These are phyloP conservation scores for Sedum album DNA, from an alignment of 164 flowering plant genomes.

Conservation along the genomic window DNA sequence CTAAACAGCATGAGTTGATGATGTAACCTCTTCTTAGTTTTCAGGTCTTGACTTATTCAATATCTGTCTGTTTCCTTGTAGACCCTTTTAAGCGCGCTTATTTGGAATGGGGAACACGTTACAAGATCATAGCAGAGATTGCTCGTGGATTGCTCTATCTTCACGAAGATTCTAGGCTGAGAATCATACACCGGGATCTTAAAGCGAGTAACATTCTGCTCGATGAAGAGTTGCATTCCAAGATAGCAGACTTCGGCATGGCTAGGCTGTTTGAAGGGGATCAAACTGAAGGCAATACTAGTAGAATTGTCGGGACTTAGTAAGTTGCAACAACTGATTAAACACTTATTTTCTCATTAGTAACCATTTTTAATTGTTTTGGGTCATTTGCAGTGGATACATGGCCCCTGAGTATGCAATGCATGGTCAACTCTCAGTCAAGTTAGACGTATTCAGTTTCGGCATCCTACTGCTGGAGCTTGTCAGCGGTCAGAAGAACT, in stretches of 20 bases:
- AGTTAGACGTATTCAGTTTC: neutral
- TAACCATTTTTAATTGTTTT: neutral
- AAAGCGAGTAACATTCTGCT: constrained; percentile 26
- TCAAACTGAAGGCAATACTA: constrained; percentile 3
- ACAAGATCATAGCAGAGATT: constrained; percentile 21
- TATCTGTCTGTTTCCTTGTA: neutral
- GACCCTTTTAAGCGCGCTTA: constrained; percentile 5
- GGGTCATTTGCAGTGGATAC: neutral
- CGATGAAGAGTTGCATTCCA: constrained; percentile 21
- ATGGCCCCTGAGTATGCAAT: constrained; percentile 7
- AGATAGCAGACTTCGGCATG: constrained; percentile 14
- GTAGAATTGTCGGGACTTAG: constrained; percentile 7
- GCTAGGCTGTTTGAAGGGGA: constrained; percentile 1
- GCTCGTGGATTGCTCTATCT: constrained; percentile 27
- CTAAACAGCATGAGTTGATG: neutral
- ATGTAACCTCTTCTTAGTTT: neutral
- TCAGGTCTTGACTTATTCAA: neutral
- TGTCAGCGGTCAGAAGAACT: neutral
- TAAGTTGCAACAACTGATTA: neutral
- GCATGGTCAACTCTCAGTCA: constrained; percentile 5
- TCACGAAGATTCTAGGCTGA: constrained; percentile 24
- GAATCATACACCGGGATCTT: constrained; percentile 26
- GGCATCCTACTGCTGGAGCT: neutral
- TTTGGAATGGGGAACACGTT: constrained; percentile 21
- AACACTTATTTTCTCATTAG: neutral